A percentile compares a stretch with the other conserved stretches of the same genome.
Evolutionary conservation across 192 early-diverging fungal genomes (phyloP).

Genomic region (Glomus cerebriforme): DNA sequence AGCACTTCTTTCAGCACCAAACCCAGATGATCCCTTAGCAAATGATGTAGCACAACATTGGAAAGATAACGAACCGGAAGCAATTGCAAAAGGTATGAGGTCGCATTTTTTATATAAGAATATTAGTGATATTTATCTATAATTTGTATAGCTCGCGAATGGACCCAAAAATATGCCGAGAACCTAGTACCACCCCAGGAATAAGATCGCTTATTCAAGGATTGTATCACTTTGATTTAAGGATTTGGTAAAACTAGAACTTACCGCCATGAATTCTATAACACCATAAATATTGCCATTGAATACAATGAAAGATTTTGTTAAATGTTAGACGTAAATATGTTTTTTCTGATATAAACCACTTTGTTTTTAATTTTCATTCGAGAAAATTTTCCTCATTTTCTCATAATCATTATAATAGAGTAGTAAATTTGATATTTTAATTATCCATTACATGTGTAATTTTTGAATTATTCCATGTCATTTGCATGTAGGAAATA

Average conservation of each 20-base stretch:
- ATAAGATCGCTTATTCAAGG: background rate
- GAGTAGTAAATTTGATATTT: background rate
- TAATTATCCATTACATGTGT: background rate
- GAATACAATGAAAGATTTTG: background rate
- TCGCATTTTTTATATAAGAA: background rate
- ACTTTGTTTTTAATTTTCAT: background rate
- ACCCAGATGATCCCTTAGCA: constrained; percentile 97
- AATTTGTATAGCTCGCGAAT: constrained; percentile 42
- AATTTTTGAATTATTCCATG: too few relatives aligned
- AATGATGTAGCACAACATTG: constrained; percentile 99
- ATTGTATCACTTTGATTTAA: background rate
- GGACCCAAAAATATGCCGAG: constrained; percentile 46
- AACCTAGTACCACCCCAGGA: background rate
- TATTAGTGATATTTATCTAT: constrained; percentile 5
- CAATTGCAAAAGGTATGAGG: constrained; percentile 72
- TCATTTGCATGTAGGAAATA: too few relatives aligned
- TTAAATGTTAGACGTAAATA: background rate
- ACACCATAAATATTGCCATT: background rate
- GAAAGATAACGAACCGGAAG: constrained; percentile 95
- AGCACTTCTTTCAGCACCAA: constrained; percentile 93
- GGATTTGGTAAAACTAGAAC: background rate
- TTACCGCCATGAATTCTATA: background rate
- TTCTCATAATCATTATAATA: background rate
- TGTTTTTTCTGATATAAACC: background rate
- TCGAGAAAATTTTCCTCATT: background rate